Evolutionary conservation across 2,329 filamentous ascomycete species (phyloP), one percentile per base, ranked within the genome.

Genomic region (Colletotrichum tropicicola): DNA sequence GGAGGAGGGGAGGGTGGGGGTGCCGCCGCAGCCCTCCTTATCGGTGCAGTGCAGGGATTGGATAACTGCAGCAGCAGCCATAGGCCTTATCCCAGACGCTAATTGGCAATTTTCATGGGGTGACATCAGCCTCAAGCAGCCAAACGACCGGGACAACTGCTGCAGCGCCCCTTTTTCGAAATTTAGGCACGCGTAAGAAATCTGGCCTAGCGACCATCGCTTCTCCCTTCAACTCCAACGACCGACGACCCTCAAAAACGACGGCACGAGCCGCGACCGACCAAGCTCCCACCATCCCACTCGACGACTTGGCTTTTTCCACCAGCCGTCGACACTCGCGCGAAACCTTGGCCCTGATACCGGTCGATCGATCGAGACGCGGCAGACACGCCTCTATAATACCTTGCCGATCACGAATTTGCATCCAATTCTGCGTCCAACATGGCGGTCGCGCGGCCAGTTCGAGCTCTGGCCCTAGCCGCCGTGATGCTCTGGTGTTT

Each of bases 361-460:
- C 58, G 28, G 21, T 49, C 37, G 35, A 56, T 35, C 28, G 56
- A 49, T 44, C 21, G 45, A 32, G 23, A 51, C 51, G 35, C 53
- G 44, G 59, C 44, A 57, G 19, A 43, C 35, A 55, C n/a, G 17
- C 37, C 45, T 28, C 32, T 21, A 23, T 17, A 19, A 27, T 13
- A 17, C 23, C 13, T n/a, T 13, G 23, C 41, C 48, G 55, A 54
- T 30, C 23, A 37, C 45, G 41, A 58, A 19, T 37, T 47, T 51
- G 47, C 37, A 41, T 48, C 28, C 41, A 35, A 51, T 9, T 21
- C 15, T 48, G 35, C 63, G 65, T 59, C 58, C 74, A 87, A 71
- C 70, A 97, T 97, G 94, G 92, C 91, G 73, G 84, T 97, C 75
- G 92, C 93, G 74, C 90, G 91, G 82, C 92, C 93, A 62, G 91